Evolutionary conservation across 2,329 filamentous ascomycete species (phyloP), one percentile per base, ranked within the genome.

Genomic region (Acrocalymma vagum): DNA sequence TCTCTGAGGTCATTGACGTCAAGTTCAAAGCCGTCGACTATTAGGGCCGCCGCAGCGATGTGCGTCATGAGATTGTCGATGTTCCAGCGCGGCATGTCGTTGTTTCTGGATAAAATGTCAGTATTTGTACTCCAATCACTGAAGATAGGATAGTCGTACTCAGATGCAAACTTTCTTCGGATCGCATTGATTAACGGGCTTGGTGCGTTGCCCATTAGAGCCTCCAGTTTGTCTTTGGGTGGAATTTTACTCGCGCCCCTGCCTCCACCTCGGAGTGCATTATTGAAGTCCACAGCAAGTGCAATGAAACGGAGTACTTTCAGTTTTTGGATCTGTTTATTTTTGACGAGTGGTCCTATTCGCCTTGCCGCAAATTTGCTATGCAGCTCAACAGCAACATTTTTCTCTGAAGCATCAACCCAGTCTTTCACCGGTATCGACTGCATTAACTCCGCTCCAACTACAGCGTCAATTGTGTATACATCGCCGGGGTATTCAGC

Each of bases 21-120:
- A 39, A 89, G 83, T 62, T 85, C 83, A 61, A 84, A 90, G 62
- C 86, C 84, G 58, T 91, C 87, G 13, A 91, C 74, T 48, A 89
- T 82, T 63, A 87, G 80, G 18, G 85, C 82, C 45, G 91, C 77
- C 1, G 81, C 86, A 56, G 84, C 87, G 58, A 87, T 82, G 69
- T 91, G 86, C 11, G 87, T 89, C 59, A 85, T 83, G 21, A 92
- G 71, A 48, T 89, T 77, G 62, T 93, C 87, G 21, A 79, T 72
- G 63, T 90, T 83, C 73, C 84, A 87, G 62, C 88, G 89, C 39
- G 83, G 80, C 71, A 93, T 82, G 44, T 81, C 77, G 15, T 67
- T 71, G 26, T 47, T 55, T 6, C 63, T 67, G 28, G 9, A 13
- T 1, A 9, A 4, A n/a, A n/a, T n/a, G 32, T 65, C 24, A 66